Conservation (phyloP, 2,329 filamentous ascomycete genomes). For the Thyridium curvatum region DNA sequence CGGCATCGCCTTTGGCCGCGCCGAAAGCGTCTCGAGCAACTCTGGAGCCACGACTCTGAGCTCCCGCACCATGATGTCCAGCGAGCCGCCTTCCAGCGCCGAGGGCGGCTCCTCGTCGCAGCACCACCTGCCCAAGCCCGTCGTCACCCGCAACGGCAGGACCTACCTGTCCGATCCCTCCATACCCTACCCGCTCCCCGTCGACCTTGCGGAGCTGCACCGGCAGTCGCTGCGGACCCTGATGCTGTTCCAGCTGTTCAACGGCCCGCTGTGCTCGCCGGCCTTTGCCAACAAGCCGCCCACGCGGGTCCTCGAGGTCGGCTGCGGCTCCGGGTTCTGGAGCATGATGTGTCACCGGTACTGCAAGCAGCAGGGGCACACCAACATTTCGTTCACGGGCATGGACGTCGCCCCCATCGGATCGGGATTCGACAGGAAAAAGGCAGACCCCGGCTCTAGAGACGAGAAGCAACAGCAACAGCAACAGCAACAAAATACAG, state of each 20-base stretch:
- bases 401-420: constrained; percentile 68
- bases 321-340: constrained; percentile 86
- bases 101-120: constrained; percentile 28
- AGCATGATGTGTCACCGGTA: constrained; percentile 82
- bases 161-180: constrained; percentile 72
- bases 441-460: constrained; percentile 4
- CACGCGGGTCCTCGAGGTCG: constrained; percentile 74
- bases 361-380: constrained; percentile 53
- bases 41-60: constrained; percentile 36
- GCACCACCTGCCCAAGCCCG: constrained; percentile 38
- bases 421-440: no score
- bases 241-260: constrained; percentile 74
- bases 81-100: constrained; percentile 36
- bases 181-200: constrained; percentile 76
- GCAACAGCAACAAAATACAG: neutral
- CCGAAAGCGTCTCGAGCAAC: constrained; percentile 40
- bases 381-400: constrained; percentile 71
- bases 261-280: constrained; percentile 70
- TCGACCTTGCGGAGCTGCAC: constrained; percentile 81
- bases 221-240: constrained; percentile 80
- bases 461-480: constrained; percentile 1
- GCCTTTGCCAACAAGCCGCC: constrained; percentile 62
- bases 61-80: constrained; percentile 40
- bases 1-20: constrained; percentile 20
- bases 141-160: constrained; percentile 70